Evolutionary conservation across 306 rosid species (phyloP), one percentile per base, ranked within the genome.

Genomic region (apple (Malus domestica)): DNA sequence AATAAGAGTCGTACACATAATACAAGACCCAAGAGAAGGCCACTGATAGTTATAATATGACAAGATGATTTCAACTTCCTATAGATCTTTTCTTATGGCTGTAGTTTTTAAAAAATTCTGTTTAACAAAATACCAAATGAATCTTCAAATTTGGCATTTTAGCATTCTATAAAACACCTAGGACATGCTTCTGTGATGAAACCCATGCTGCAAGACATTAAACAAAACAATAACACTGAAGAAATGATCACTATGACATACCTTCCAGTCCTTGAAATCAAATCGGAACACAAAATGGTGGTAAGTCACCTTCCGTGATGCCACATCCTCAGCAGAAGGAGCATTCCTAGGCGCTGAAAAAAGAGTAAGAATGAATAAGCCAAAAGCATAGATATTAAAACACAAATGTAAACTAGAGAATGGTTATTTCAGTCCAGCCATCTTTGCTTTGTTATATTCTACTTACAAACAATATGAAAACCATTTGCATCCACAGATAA

Each of bases 241-340:
- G 42, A 16, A 35, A 35, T 46, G 58, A 63, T 51, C 29, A 40
- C 29, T n/a, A 3, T 70, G 49, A 67, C 40, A 49, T 88, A 93
- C 98, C 98, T 86, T 88, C 98, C 98, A 91, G 81, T 94, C 97
- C 61, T 86, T 74, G 79, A 79, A 91, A 83, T 94, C 97, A 70
- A 71, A 81, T 87, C 97, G 86, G 89, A 94, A 90, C 64, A 94
- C 85, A 80, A 94, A 94, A 80, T 90, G 97, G 64, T 80, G 76
- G 78, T 85, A 88, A 71, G 82, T 71, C 66, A 87, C 93, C 68
- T 86, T 83, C 70, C 84, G 83, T 10, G 91, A 86, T 76, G 80
- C 76, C 20, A 86, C 71, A 4, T 82, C 75, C 45, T 80, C 78
- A 18, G 89, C 85, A 19, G 85, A 83, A 0, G 98, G 93, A 58